Evolutionary conservation across 73 alveolate genomes (phyloP).

Genomic region (Paraurostyla sp.): DNA sequence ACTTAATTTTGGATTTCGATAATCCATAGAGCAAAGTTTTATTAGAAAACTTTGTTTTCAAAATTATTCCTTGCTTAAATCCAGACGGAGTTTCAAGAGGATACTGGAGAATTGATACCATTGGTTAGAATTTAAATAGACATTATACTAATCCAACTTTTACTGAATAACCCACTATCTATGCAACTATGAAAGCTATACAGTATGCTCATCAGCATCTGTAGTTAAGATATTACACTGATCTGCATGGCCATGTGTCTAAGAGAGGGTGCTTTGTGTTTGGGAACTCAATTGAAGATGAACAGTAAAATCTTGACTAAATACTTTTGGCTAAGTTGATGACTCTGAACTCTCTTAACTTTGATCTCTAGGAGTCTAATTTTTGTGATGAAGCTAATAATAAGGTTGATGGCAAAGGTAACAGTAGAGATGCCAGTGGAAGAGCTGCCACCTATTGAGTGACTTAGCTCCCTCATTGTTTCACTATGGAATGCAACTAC

Average conservation of each 20-base stretch:
- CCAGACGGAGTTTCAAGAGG: constrained; percentile 91
- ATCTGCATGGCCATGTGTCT: constrained; percentile 78
- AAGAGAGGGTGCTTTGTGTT: constrained; percentile 79
- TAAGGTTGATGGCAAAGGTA: constrained; percentile 6
- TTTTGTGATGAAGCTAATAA: constrained; percentile 70
- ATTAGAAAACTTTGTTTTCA: constrained; percentile 79
- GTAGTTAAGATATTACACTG: constrained; percentile 65
- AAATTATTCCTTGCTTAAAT: constrained; percentile 84
- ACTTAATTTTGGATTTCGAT: constrained; percentile 76
- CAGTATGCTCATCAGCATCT: constrained; percentile 36
- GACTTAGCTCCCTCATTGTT: constrained; percentile 34
- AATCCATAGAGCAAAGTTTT: constrained; percentile 17
- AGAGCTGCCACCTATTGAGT: constrained; percentile 53
- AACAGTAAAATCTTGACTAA: constrained; percentile 56
- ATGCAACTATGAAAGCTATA: constrained; percentile 70
- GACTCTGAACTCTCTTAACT: constrained; percentile 89
- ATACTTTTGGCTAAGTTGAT: constrained; percentile 83
- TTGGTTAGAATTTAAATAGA: constrained; percentile 81
- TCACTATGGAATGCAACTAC: constrained; percentile 54
- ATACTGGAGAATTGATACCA: constrained; percentile 78
- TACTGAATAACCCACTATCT: constrained; percentile 73
- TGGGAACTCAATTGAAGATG: constrained; percentile 69
- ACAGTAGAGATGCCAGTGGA: constrained; percentile 48
- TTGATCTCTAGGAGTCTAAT: constrained; percentile 89
- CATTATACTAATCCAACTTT: constrained; percentile 78